Evolutionary conservation across 805 yeast genomes (phyloP), one percentile per base, ranked within the genome.

Genomic region (Spencermartinsiella europaea): DNA sequence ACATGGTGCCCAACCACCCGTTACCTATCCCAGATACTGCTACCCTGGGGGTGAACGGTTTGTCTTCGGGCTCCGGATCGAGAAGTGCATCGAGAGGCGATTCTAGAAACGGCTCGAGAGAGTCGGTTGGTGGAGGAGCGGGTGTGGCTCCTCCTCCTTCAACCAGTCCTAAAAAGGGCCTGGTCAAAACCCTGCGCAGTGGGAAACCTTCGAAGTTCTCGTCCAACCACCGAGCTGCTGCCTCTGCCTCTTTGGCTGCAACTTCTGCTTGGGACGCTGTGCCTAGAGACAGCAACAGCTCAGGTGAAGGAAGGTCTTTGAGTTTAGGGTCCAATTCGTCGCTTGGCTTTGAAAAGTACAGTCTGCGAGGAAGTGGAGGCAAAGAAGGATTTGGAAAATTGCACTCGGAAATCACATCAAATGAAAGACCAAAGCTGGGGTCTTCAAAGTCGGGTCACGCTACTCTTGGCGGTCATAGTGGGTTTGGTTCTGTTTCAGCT

Each of bases 151-250:
- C 38, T 5, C 21, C 22, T 12, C 17, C 27, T 15, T 15, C 37
- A 12, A 34, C 38, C 38, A 35, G 39, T 14, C 45, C 45, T 16
- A 49, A 36, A 14, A 50, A 50, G 42, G 16, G 51, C 5, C 51
- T 57, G 52, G 42, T 55, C 38, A 51, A 49, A 34, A 56, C 61
- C 4, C 34, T 57, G 38, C 51, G 60, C 7, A 33, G 46, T 12
- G 57, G 49, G 14, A 52, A 51, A 37, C 42, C 53, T 1, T 46
- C 48, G 16, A 55, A 50, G 45, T 31, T 40, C 31, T 12, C 45
- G 20, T 38, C 46, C 33, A 47, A 47, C 16, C 33, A 38, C 17
- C 31, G 42, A 22, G 42, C 38, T 5, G 41, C 47, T 2, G 46
- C 54, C 16, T 44, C 50, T 2, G 39, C 47, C 12, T 25, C 31